These are phyloP conservation scores for Pythium phragmiticola DNA, from an alignment of 352 stramenopile genomes.

Conservation along the genomic window DNA sequence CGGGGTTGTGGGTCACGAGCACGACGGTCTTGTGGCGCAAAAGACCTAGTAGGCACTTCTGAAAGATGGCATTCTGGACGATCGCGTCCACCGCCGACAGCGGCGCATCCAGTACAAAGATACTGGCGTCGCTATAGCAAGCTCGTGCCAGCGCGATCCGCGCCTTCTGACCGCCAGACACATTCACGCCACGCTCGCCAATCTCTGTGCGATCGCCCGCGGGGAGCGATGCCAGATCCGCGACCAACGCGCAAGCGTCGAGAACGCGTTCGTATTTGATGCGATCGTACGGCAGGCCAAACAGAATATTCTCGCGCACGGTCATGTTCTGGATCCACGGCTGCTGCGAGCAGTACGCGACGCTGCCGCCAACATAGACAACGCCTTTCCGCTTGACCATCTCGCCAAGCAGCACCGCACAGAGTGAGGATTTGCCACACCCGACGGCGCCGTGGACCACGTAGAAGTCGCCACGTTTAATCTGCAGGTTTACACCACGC, in stretches of 20 bases:
- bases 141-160: constrained; percentile 53
- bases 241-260: constrained; percentile 45
- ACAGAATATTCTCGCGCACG: constrained; percentile 86
- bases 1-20: constrained; percentile 24
- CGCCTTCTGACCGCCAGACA: constrained; percentile 53
- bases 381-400: constrained; percentile 32
- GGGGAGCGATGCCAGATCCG: constrained; percentile 43
- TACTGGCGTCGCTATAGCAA: constrained; percentile 54
- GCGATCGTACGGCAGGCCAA: constrained; percentile 56
- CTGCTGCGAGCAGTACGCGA: constrained; percentile 77
- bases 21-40: constrained; percentile 25
- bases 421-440: constrained; percentile 90
- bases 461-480: constrained; percentile 77
- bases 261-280: constrained; percentile 46
- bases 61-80: constrained; percentile 88
- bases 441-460: constrained; percentile 89
- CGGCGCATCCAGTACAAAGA: constrained; percentile 88
- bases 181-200: constrained; percentile 52
- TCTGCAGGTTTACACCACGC: constrained; percentile 55
- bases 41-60: constrained; percentile 22
- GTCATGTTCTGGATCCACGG: constrained; percentile 84
- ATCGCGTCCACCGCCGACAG: constrained; percentile 90
- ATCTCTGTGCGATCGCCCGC: constrained; percentile 73
- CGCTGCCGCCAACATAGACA: constrained; percentile 28
- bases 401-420: constrained; percentile 90